Conservation (phyloP, 495 filamentous ascomycete genomes). For the Hypoxylon trugodes region DNA sequence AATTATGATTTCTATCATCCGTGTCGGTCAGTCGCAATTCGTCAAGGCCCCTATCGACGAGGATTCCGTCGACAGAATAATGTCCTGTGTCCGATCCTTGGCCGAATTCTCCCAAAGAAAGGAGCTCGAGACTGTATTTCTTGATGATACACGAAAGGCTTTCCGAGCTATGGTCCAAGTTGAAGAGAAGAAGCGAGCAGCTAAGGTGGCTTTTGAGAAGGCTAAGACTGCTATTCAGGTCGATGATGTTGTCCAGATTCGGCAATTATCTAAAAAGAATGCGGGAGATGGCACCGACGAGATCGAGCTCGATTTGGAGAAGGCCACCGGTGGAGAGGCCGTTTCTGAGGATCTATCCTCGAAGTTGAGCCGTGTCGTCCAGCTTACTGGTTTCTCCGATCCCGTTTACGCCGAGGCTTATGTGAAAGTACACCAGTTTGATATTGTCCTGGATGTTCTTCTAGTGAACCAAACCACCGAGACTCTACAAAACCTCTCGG, state of each 20-base stretch:
- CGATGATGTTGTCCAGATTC: slow-evolving; percentile 91
- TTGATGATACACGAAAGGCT: slow-evolving; percentile 94
- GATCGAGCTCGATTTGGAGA: slow-evolving; percentile 88
- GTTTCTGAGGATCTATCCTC: slow-evolving; percentile 83
- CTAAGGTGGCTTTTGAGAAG: slow-evolving; percentile 88
- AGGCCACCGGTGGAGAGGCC: slow-evolving; percentile 90
- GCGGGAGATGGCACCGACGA: slow-evolving; percentile 84
- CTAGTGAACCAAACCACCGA: slow-evolving; percentile 98
- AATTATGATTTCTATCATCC: slow-evolving; percentile 98
- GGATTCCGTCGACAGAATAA: slow-evolving; percentile 95
- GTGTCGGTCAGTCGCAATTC: slow-evolving; percentile 96
- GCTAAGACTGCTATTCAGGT: slow-evolving; percentile 95
- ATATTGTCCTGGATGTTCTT: slow-evolving; percentile 96
- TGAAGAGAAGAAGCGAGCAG: slow-evolving; percentile 95
- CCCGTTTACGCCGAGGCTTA: slow-evolving; percentile 98
- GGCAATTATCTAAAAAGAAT: slow-evolving; percentile 93
- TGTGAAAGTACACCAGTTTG: slow-evolving; percentile 98
- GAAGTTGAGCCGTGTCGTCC: slow-evolving; percentile 95
- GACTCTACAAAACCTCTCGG: slow-evolving; percentile 94
- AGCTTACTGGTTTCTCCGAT: slow-evolving; percentile 98
- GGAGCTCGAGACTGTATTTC: slow-evolving; percentile 88
- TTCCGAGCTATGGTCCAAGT: slow-evolving; percentile 98
- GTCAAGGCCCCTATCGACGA: slow-evolving; percentile 98
- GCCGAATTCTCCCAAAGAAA: slow-evolving; percentile 90
- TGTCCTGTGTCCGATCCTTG: slow-evolving; percentile 93